These are phyloP conservation scores for Gliomastix tumulicola DNA, from an alignment of 2,329 filamentous ascomycete species.

Conservation along the genomic window DNA sequence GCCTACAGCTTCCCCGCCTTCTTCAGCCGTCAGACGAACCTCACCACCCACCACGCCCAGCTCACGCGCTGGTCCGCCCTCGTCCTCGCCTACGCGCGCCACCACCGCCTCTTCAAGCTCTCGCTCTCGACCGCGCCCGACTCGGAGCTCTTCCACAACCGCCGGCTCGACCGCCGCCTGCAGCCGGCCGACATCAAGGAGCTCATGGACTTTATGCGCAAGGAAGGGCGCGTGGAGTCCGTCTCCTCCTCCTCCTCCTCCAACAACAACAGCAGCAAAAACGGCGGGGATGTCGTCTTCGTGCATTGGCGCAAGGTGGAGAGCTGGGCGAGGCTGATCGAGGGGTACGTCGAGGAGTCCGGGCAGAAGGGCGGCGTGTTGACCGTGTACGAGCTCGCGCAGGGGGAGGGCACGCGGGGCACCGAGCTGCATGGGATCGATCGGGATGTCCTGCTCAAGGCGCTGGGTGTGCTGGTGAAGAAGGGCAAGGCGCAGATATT, in stretches of 20 bases:
- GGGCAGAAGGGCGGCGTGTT: slow-evolving; percentile 84
- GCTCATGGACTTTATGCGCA: slow-evolving; percentile 52
- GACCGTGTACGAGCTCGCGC: slow-evolving; percentile 84
- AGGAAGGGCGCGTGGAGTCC: slow-evolving; percentile 61
- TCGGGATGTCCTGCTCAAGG: slow-evolving; percentile 69
- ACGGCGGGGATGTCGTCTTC: slow-evolving; percentile 51
- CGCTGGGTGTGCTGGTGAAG: slow-evolving; percentile 77
- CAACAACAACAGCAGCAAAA: slow-evolving; percentile 13
- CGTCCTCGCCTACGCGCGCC: slow-evolving; percentile 75
- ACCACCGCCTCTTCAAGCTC: slow-evolving; percentile 71
- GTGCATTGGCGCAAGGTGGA: slow-evolving; percentile 82
- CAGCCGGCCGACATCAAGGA: slow-evolving; percentile 44
- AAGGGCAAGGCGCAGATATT: slow-evolving; percentile 90
- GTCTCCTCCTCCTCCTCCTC: slow-evolving; percentile 22
- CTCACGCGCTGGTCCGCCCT: slow-evolving; percentile 81
- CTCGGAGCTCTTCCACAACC: slow-evolving; percentile 50
- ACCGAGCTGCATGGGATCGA: slow-evolving; percentile 90
- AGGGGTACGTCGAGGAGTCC: slow-evolving; percentile 78
- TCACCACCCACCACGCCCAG: slow-evolving; percentile 66
- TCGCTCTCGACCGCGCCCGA: slow-evolving; percentile 53
- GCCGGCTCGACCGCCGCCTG: slow-evolving; percentile 43
- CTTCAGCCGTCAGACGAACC: slow-evolving; percentile 75
- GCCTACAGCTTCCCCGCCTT: slow-evolving; percentile 76
- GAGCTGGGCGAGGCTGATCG: slow-evolving; percentile 80
- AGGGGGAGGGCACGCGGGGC: slow-evolving; percentile 73